These are phyloP conservation scores for Trypanosoma cruzi DNA, from an alignment of 208 protist genomes.

Conservation along the genomic window DNA sequence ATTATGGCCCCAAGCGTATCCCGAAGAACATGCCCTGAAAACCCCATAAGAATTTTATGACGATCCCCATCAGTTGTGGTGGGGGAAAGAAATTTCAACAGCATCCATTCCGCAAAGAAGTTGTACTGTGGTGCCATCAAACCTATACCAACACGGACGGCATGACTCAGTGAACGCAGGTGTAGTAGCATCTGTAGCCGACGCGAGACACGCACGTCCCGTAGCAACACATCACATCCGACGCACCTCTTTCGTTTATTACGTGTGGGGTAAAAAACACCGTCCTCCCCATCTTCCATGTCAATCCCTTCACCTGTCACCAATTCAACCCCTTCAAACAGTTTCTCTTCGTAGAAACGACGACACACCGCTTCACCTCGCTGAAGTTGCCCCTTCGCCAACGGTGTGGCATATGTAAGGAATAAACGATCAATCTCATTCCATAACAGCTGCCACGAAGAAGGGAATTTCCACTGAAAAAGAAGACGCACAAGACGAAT, in stretches of 20 bases:
- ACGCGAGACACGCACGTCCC: slow-evolving; percentile 9
- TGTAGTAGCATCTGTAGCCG: slow-evolving; percentile 8
- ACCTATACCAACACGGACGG: slow-evolving; percentile 15
- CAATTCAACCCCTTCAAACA: slow-evolving; percentile 26
- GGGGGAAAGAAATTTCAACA: slow-evolving; percentile 18
- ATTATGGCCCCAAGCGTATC: slow-evolving; percentile 3
- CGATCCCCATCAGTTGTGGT: background rate
- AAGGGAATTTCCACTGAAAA: slow-evolving; percentile 9
- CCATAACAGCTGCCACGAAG: slow-evolving; percentile 19
- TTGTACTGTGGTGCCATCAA: slow-evolving; percentile 22
- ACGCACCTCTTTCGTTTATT: background rate
- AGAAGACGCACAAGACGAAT: background rate
- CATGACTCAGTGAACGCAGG: slow-evolving; percentile 21
- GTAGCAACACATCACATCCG: slow-evolving; percentile 26
- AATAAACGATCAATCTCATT: slow-evolving; percentile 30
- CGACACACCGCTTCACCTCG: slow-evolving; percentile 10
- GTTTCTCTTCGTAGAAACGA: slow-evolving; percentile 30
- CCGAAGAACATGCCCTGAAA: slow-evolving; percentile 12
- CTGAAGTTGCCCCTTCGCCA: slow-evolving; percentile 23
- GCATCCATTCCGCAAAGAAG: slow-evolving; percentile 26
- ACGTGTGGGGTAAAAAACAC: background rate
- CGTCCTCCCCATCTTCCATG: slow-evolving; percentile 16
- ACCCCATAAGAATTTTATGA: slow-evolving; percentile 11
- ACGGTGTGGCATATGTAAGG: slow-evolving; percentile 12
- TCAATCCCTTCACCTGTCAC: slow-evolving; percentile 27